These are phyloP conservation scores for Rubia peregrina DNA, from an alignment of 305 asterid species.

Conservation along the genomic window DNA sequence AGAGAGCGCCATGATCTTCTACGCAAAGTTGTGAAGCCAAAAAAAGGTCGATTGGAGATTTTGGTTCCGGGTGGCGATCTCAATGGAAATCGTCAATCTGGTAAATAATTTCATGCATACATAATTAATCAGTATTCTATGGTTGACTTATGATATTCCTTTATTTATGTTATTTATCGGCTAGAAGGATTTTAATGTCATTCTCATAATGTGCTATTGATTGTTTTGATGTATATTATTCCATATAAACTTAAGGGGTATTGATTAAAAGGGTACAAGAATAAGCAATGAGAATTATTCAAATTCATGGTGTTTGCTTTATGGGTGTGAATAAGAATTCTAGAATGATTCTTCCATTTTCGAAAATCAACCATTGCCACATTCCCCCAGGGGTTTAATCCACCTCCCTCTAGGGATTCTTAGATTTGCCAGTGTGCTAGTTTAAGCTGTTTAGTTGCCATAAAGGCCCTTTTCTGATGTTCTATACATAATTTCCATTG, in stretches of 20 bases:
- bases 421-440: too few relatives aligned
- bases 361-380: too few relatives aligned
- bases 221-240: neutral
- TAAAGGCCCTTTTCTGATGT: too few relatives aligned
- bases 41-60: slow-evolving; percentile 79
- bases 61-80: slow-evolving; percentile 84
- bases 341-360: too few relatives aligned
- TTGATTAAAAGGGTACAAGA: neutral
- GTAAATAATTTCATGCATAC: slow-evolving; percentile 29
- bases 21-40: slow-evolving; percentile 58
- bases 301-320: too few relatives aligned
- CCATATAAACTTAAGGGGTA: too few relatives aligned
- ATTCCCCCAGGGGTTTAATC: too few relatives aligned
- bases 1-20: slow-evolving; percentile 84
- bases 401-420: too few relatives aligned
- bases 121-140: neutral
- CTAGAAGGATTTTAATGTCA: neutral
- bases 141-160: neutral
- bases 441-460: neutral
- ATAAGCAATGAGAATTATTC: neutral
- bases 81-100: slow-evolving; percentile 57
- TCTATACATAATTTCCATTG: too few relatives aligned
- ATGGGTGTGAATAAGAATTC: too few relatives aligned
- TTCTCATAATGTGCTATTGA: neutral
- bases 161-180: neutral